A percentile compares a stretch with the other conserved stretches of the same genome.
Evolutionary conservation across 2,329 filamentous ascomycete genomes (phyloP).

Genomic region (Neonectria hederae): DNA sequence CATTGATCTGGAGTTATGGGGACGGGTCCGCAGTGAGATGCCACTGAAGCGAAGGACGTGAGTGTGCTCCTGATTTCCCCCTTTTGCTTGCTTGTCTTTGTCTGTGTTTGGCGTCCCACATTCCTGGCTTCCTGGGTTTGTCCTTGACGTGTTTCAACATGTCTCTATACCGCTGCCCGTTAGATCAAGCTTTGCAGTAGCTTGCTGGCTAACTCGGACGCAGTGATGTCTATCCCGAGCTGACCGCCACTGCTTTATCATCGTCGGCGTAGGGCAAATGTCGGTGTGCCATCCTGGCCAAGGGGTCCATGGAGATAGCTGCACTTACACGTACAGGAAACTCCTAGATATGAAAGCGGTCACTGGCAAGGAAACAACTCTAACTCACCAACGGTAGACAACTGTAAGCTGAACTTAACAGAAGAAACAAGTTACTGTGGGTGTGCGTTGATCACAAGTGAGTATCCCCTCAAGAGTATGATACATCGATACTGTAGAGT

Average conservation of each 20-base stretch:
- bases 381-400: neutral
- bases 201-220: slow-evolving; percentile 12
- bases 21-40: slow-evolving; percentile 61
- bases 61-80: slow-evolving; percentile 44
- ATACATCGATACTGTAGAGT: neutral
- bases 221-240: slow-evolving; percentile 40
- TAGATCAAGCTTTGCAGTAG: neutral
- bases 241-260: slow-evolving; percentile 12
- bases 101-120: neutral
- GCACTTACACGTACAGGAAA: neutral
- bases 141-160: slow-evolving; percentile 3
- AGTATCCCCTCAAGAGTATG: neutral
- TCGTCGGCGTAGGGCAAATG: slow-evolving; percentile 1
- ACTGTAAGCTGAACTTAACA: neutral
- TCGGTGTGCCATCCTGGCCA: neutral
- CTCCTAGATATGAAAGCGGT: neutral
- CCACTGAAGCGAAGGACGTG: slow-evolving; percentile 62
- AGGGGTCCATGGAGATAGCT: neutral
- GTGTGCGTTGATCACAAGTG: neutral
- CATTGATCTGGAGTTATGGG: slow-evolving; percentile 59
- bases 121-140: neutral
- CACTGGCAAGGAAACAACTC: neutral
- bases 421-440: neutral
- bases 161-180: neutral
- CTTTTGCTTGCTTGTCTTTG: neutral